phyloP scores from a whole-genome alignment of 2,329 filamentous ascomycete genomes.

The Fusarium sp. region DNA sequence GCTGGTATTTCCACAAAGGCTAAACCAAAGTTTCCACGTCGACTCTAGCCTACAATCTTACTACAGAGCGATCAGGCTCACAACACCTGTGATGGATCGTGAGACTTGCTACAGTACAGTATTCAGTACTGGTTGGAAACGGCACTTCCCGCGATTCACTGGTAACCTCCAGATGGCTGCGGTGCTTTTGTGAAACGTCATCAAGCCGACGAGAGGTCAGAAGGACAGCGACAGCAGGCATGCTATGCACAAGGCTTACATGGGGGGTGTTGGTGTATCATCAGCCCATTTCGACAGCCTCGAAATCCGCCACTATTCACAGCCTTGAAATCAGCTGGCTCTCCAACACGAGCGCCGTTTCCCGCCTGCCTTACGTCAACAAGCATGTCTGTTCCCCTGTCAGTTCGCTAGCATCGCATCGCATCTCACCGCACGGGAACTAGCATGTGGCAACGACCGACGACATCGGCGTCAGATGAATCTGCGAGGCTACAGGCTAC shows the following conservation, averaged over 20 bases:
- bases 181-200: neutral
- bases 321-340: slow-evolving; percentile 6
- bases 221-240: neutral
- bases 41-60: neutral
- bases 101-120: neutral
- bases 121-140: neutral
- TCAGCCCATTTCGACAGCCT: slow-evolving; percentile 19
- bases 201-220: neutral
- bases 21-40: neutral
- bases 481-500: neutral
- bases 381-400: neutral
- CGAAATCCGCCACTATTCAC: slow-evolving; percentile 1
- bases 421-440: neutral
- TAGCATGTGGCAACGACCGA: neutral
- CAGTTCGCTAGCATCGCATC: neutral
- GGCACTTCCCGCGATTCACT: neutral
- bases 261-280: slow-evolving; percentile 1
- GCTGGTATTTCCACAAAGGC: slow-evolving; percentile 9
- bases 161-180: neutral
- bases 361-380: neutral
- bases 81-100: neutral
- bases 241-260: neutral
- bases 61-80: neutral
- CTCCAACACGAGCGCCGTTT: neutral
- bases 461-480: slow-evolving; percentile 1